Conservation (phyloP, 106 monocot genomes). For the Dendrobium officinale region DNA sequence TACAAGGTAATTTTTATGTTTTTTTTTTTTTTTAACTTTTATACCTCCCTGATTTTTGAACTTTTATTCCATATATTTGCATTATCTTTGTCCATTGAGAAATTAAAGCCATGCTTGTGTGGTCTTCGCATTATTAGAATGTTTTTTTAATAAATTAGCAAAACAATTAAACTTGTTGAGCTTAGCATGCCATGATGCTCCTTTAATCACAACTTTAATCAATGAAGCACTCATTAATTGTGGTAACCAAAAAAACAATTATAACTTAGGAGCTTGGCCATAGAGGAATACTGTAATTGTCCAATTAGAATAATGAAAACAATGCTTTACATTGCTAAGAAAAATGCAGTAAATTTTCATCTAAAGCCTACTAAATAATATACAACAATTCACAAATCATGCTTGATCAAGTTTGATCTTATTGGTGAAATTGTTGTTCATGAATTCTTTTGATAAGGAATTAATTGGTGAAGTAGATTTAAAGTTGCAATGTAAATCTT, state of each 20-base stretch:
- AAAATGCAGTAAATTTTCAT: too few species aligned
- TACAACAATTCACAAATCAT: too few species aligned
- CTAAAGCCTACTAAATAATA: too few species aligned
- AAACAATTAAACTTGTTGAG: not conserved
- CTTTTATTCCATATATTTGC: not conserved
- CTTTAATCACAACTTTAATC: not conserved
- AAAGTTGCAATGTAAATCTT: too few species aligned
- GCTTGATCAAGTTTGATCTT: too few species aligned
- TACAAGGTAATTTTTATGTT: constrained; percentile 49
- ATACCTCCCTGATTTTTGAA: not conserved
- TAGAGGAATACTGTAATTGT: too few species aligned
- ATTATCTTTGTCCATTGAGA: not conserved
- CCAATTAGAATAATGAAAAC: too few species aligned
- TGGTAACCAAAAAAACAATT: not conserved
- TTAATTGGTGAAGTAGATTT: too few species aligned
- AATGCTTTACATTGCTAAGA: too few species aligned
- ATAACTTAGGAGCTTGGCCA: too few species aligned
- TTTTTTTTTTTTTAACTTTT: not conserved
- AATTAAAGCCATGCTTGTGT: not conserved
- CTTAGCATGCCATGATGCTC: not conserved
- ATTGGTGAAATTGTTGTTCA: too few species aligned
- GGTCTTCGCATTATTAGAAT: not conserved
- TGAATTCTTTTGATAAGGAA: too few species aligned
- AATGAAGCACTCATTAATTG: not conserved
- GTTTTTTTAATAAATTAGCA: not conserved